phyloP scores from a whole-genome alignment of 768 basidiomycete species.

The Lanmaoa rubissima region DNA sequence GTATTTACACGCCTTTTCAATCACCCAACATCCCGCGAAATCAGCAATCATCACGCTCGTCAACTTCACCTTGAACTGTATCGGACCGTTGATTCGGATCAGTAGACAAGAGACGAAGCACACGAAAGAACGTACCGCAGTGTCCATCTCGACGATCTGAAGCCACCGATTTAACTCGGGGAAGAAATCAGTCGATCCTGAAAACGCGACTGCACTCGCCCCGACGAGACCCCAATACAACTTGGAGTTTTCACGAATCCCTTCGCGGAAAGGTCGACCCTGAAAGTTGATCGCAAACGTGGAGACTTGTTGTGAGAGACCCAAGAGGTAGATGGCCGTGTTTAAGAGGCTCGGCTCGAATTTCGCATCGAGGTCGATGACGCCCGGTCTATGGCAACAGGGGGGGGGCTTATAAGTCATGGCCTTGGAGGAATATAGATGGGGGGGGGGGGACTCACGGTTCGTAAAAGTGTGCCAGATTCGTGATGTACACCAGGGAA shows the following conservation, averaged over 20 bases:
- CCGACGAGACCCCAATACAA: conserved; percentile 90
- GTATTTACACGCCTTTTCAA: conserved; percentile 80
- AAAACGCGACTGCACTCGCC: conserved; percentile 88
- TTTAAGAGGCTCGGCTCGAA: conserved; percentile 94
- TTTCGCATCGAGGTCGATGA: conserved; percentile 92
- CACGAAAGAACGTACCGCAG: conserved; percentile 48
- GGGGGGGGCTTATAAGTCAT: background rate
- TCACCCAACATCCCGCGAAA: conserved; percentile 82
- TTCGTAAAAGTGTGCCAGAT: conserved; percentile 74
- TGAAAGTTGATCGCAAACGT: conserved; percentile 99
- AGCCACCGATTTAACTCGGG: conserved; percentile 97
- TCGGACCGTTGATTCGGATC: no score
- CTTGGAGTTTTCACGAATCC: conserved; percentile 93
- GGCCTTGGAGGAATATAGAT: background rate
- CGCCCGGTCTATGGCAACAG: conserved; percentile 48
- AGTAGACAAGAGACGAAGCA: background rate
- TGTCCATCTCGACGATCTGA: conserved; percentile 91
- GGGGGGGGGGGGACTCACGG: conserved; percentile 48
- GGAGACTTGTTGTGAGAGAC: conserved; percentile 96
- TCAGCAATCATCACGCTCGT: conserved; percentile 83
- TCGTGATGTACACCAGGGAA: conserved; percentile 90
- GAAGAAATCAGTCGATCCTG: conserved; percentile 89
- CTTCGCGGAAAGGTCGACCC: conserved; percentile 97
- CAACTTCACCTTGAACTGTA: conserved; percentile 79
- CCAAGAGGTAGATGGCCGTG: conserved; percentile 94